These are phyloP conservation scores for Blastobotrys attinorum DNA, from an alignment of 805 yeast genomes.

Conservation along the genomic window DNA sequence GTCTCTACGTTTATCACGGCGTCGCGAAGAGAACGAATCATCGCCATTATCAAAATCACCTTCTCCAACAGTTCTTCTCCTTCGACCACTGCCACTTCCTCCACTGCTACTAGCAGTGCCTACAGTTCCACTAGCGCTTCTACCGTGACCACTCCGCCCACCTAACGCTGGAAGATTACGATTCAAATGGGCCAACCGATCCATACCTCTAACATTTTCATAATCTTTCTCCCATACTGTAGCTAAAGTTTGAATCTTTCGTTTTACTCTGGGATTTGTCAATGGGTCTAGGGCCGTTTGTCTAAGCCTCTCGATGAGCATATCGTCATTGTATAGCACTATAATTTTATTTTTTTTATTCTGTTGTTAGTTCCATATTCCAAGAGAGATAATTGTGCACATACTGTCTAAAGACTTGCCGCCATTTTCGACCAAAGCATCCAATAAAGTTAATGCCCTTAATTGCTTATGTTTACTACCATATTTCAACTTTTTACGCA, in stretches of 20 bases:
- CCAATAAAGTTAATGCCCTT: constrained; percentile 55
- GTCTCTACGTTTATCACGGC: background rate
- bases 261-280: constrained; percentile 38
- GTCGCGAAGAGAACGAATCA: constrained; percentile 2
- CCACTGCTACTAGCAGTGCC: constrained; percentile 11
- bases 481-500: constrained; percentile 81
- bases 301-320: constrained; percentile 55
- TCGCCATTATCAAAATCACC: constrained; percentile 18
- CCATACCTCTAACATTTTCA: constrained; percentile 40
- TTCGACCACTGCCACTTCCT: constrained; percentile 9
- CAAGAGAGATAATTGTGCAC: constrained; percentile 4
- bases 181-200: constrained; percentile 41
- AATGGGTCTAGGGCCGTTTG: constrained; percentile 38
- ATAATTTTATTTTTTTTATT: too few species aligned
- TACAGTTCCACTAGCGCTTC: constrained; percentile 5
- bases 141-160: constrained; percentile 10
- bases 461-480: constrained; percentile 61
- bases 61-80: constrained; percentile 1
- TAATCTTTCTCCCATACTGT: constrained; percentile 61
- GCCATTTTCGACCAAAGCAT: constrained; percentile 53
- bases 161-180: constrained; percentile 33
- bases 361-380: constrained; percentile 1
- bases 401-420: constrained; percentile 27
- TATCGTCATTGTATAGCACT: constrained; percentile 56
- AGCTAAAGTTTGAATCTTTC: constrained; percentile 44